Conservation (phyloP, 257 asterid species). For the Nicotiana tomentosiformis region DNA sequence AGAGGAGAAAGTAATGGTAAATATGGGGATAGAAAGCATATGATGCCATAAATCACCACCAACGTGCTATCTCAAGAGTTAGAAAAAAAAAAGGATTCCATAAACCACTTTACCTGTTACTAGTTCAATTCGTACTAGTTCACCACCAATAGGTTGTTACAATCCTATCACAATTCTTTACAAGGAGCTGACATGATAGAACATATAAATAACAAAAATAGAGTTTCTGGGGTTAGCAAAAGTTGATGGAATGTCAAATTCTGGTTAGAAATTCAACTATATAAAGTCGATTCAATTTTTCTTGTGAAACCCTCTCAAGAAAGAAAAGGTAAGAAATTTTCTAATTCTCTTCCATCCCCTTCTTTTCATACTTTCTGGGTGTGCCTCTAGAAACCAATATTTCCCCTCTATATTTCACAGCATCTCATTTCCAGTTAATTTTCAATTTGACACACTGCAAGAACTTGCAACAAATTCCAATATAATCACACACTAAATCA, state of each 20-base stretch:
- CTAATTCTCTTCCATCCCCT: neutral
- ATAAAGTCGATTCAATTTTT: neutral
- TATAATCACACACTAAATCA: neutral
- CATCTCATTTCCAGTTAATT: neutral
- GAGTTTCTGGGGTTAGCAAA: neutral
- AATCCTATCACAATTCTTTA: neutral
- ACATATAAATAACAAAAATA: neutral
- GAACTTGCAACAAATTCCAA: neutral
- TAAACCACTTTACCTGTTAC: neutral
- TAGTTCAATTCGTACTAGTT: neutral
- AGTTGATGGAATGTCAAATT: neutral
- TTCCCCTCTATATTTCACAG: neutral
- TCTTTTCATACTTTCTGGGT: neutral
- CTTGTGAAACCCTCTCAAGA: neutral
- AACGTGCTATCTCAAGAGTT: neutral
- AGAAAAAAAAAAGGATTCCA: neutral
- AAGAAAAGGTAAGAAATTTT: neutral
- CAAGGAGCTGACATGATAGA: neutral
- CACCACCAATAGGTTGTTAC: neutral
- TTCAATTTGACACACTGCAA: neutral
- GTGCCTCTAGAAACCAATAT: neutral
- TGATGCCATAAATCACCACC: neutral
- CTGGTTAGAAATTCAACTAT: neutral
- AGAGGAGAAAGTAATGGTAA: neutral
- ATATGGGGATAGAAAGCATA: neutral